phyloP scores from a whole-genome alignment of 345 rosid species.

The Camelina sativa region DNA sequence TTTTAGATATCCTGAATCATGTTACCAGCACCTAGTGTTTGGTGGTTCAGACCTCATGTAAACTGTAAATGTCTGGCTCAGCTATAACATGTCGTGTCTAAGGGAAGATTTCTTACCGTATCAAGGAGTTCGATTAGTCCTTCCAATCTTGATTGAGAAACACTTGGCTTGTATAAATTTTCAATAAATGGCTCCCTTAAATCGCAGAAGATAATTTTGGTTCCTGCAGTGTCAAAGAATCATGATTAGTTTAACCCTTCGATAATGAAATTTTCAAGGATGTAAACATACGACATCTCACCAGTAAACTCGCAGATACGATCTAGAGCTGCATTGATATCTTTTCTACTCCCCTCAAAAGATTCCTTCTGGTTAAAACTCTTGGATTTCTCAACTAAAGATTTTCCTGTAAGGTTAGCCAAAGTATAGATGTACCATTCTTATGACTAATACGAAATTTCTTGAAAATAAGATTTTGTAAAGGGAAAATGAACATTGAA shows the following conservation, averaged over 20 bases:
- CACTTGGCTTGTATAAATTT: constrained; percentile 77
- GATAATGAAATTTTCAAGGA: neutral
- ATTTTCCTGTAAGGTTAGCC: constrained; percentile 51
- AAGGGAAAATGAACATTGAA: constrained; percentile 15
- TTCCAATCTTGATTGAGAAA: constrained; percentile 81
- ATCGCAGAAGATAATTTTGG: constrained; percentile 90
- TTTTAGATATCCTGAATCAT: neutral
- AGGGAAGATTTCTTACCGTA: constrained; percentile 52
- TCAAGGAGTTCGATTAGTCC: constrained; percentile 83
- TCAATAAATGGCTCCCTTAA: constrained; percentile 85
- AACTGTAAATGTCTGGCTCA: constrained; percentile 18
- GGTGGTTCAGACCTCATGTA: constrained; percentile 9
- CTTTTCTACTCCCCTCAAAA: constrained; percentile 89
- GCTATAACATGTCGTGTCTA: neutral
- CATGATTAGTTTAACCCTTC: constrained; percentile 17
- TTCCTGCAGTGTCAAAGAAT: constrained; percentile 62
- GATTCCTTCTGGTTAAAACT: constrained; percentile 72
- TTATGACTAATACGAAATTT: neutral
- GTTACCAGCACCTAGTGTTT: constrained; percentile 5
- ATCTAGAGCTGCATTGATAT: constrained; percentile 87
- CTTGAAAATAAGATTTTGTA: neutral
- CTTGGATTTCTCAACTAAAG: constrained; percentile 68
- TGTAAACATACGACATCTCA: constrained; percentile 39
- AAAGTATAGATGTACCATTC: constrained; percentile 15
- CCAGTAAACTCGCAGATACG: constrained; percentile 87